Evolutionary conservation across 805 yeast species (phyloP).

Genomic region (Ogataea minuta): DNA sequence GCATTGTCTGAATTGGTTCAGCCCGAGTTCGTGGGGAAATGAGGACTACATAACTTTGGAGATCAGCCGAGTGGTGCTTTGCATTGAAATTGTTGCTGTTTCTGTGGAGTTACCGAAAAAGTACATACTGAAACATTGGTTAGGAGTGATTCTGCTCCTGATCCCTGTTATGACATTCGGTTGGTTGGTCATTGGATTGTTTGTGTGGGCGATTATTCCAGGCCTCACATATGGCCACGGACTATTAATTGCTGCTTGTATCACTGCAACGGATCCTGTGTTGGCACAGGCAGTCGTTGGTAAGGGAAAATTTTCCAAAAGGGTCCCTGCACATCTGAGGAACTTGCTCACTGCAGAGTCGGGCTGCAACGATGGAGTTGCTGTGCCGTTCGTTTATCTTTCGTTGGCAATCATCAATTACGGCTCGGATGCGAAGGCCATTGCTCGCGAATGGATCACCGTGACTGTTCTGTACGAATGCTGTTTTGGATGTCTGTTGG

Average conservation of each 20-base stretch:
- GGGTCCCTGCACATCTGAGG: slow-evolving; percentile 62
- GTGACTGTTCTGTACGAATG: slow-evolving; percentile 63
- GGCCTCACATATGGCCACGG: slow-evolving; percentile 53
- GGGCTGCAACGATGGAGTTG: slow-evolving; percentile 75
- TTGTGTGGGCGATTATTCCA: slow-evolving; percentile 62
- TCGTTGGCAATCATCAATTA: slow-evolving; percentile 54
- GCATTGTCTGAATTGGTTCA: slow-evolving; percentile 56
- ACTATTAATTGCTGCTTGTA: slow-evolving; percentile 63
- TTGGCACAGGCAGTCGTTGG: slow-evolving; percentile 72
- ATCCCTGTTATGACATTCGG: slow-evolving; percentile 71
- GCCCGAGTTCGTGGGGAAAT: slow-evolving; percentile 58
- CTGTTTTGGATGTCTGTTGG: slow-evolving; percentile 51
- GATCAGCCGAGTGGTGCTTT: slow-evolving; percentile 59
- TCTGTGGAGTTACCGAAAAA: slow-evolving; percentile 72
- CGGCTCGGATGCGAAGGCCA: slow-evolving; percentile 45
- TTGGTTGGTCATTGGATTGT: slow-evolving; percentile 63
- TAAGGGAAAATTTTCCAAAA: slow-evolving; percentile 67
- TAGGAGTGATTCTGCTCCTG: slow-evolving; percentile 53
- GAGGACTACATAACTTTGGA: slow-evolving; percentile 54
- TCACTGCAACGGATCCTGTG: slow-evolving; percentile 78
- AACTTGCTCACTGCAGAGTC: slow-evolving; percentile 66
- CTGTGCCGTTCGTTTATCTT: slow-evolving; percentile 65
- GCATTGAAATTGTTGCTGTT: slow-evolving; percentile 70
- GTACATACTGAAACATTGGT: slow-evolving; percentile 60
- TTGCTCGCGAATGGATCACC: slow-evolving; percentile 62